A percentile compares a stretch with the other conserved stretches of the same genome.
Conservation (phyloP, 2,329 filamentous ascomycete genomes). For the Cucurbitaria berberidis region DNA sequence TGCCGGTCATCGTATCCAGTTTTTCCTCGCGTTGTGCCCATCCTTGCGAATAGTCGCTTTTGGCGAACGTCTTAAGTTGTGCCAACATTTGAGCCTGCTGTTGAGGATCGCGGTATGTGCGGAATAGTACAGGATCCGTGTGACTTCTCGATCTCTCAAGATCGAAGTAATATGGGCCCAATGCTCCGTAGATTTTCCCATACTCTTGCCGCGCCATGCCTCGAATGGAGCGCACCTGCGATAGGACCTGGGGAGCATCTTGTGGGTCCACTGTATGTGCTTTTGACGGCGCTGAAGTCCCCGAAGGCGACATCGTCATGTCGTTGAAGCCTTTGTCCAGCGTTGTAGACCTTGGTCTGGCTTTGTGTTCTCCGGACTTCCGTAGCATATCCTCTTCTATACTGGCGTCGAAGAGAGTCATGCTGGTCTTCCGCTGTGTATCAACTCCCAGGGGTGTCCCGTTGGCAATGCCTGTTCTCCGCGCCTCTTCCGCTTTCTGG, state of each 20-base stretch:
- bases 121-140: slow-evolving; percentile 83
- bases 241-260: slow-evolving; percentile 71
- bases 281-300: slow-evolving; percentile 36
- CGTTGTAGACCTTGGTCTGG: slow-evolving; percentile 38
- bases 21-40: slow-evolving; percentile 74
- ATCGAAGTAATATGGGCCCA: slow-evolving; percentile 89
- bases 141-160: slow-evolving; percentile 73
- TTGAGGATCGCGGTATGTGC: slow-evolving; percentile 84
- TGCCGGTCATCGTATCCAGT: slow-evolving; percentile 73
- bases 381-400: slow-evolving; percentile 67
- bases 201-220: slow-evolving; percentile 89
- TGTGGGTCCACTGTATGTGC: slow-evolving; percentile 59
- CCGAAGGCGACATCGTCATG: slow-evolving; percentile 61
- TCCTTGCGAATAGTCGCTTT: slow-evolving; percentile 79
- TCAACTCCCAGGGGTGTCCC: slow-evolving; percentile 45
- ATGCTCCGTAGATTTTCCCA: slow-evolving; percentile 84
- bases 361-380: slow-evolving; percentile 44
- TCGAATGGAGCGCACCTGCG: slow-evolving; percentile 75
- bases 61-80: slow-evolving; percentile 78
- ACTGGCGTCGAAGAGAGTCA: slow-evolving; percentile 76
- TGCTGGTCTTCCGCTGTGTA: slow-evolving; percentile 51
- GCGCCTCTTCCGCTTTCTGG: slow-evolving; percentile 52
- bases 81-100: slow-evolving; percentile 88
- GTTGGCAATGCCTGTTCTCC: slow-evolving; percentile 44
- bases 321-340: slow-evolving; percentile 80